A percentile compares a stretch with the other conserved stretches of the same genome.
Evolutionary conservation across 176 grass and related monocot species (phyloP).

Genomic region (Rhynchospora breviuscula): DNA sequence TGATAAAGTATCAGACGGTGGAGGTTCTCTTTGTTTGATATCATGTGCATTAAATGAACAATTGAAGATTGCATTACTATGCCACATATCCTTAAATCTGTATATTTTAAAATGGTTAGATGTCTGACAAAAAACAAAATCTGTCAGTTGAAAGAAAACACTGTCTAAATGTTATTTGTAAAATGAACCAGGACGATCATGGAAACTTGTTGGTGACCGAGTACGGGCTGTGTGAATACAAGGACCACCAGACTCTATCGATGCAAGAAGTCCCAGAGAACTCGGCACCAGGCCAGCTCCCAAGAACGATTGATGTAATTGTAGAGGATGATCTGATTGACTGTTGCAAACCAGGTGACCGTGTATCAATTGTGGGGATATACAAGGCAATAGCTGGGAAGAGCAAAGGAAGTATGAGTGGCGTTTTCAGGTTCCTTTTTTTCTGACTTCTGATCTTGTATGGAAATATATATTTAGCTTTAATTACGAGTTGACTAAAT

Average conservation of each 20-base stretch:
- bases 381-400: slow-evolving; percentile 97
- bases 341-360: slow-evolving; percentile 98
- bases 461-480: neutral
- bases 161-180: neutral
- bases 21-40: neutral
- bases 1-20: slow-evolving; percentile 1
- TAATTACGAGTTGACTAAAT: neutral
- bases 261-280: slow-evolving; percentile 99
- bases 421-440: slow-evolving; percentile 76
- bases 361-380: slow-evolving; percentile 85
- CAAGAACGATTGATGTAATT: slow-evolving; percentile 90
- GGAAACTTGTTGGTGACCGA: slow-evolving; percentile 91
- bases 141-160: neutral
- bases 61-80: neutral
- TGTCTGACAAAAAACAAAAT: neutral
- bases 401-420: slow-evolving; percentile 98
- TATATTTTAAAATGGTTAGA: neutral
- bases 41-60: neutral
- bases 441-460: neutral
- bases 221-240: slow-evolving; percentile 91
- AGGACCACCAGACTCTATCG: slow-evolving; percentile 90
- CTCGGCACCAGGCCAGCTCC: slow-evolving; percentile 89
- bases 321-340: slow-evolving; percentile 96
- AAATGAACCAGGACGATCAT: slow-evolving; percentile 64
- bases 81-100: neutral